These are phyloP conservation scores for Fusarium sp. DNA, from an alignment of 2,329 filamentous ascomycete species.

Conservation along the genomic window DNA sequence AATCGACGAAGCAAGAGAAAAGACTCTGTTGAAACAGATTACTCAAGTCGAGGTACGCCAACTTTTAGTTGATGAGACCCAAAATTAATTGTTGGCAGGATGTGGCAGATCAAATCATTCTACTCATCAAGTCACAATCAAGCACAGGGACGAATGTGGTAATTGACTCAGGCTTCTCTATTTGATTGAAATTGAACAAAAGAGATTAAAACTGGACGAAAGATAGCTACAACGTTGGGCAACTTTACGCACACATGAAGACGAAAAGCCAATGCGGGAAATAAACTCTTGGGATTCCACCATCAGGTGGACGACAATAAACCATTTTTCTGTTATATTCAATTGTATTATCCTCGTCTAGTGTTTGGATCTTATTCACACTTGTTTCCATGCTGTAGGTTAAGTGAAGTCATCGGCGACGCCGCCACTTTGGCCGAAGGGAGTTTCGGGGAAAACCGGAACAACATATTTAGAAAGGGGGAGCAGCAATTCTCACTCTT, in stretches of 20 bases:
- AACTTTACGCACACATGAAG: too few species aligned
- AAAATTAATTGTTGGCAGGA: not conserved
- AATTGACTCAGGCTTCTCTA: constrained; percentile 8
- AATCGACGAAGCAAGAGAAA: constrained; percentile 9
- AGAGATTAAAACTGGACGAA: too few species aligned
- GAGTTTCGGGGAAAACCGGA: constrained; percentile 25
- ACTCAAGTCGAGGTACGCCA: constrained; percentile 4
- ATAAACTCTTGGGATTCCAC: too few species aligned
- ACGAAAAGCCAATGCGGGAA: too few species aligned
- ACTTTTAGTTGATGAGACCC: accelerated
- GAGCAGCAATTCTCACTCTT: constrained; percentile 14
- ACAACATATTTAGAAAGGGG: constrained; percentile 10
- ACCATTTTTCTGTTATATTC: too few species aligned
- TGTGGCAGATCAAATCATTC: constrained; percentile 4
- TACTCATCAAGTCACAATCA: constrained; percentile 2
- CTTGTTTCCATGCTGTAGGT: not conserved
- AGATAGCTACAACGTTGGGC: too few species aligned
- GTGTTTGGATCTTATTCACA: not conserved
- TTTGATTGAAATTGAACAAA: not conserved
- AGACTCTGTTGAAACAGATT: constrained; percentile 7
- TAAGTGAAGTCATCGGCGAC: not conserved
- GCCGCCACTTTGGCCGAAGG: not conserved
- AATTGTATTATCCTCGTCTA: too few species aligned
- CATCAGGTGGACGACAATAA: too few species aligned
- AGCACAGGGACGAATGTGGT: constrained; percentile 11